phyloP scores from a whole-genome alignment of 2,329 filamentous ascomycete species.

The Diaporthe eres region DNA sequence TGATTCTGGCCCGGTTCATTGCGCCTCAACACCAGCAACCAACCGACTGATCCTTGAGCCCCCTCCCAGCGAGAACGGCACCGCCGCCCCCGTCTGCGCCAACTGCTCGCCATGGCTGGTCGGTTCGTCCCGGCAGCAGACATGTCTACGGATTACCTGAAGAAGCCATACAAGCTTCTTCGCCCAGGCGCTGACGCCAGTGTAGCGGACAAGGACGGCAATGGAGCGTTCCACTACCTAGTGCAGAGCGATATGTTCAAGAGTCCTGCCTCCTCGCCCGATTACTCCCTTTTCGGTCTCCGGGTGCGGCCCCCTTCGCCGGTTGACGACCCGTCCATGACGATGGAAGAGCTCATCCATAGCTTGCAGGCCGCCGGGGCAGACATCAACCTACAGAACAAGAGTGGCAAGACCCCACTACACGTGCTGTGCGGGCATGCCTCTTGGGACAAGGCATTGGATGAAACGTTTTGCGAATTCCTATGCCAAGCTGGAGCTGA shows the following conservation, averaged over 20 bases:
- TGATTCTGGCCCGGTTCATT: not conserved
- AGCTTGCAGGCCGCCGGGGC: slow-evolving; percentile 27
- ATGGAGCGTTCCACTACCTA: slow-evolving; percentile 26
- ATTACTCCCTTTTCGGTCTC: not conserved
- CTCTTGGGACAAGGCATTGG: not conserved
- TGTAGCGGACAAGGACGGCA: slow-evolving; percentile 5
- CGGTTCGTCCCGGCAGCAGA: not conserved
- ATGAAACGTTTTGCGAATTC: not conserved
- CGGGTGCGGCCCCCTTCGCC: not conserved
- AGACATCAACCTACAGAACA: slow-evolving; percentile 21
- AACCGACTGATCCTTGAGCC: not conserved
- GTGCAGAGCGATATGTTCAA: slow-evolving; percentile 14
- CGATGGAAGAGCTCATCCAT: slow-evolving; percentile 10
- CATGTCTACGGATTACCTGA: not conserved
- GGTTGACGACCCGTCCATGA: slow-evolving; percentile 14
- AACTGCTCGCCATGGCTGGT: slow-evolving; percentile 2
- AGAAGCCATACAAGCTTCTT: slow-evolving; percentile 23
- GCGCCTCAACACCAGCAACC: slow-evolving; percentile 15
- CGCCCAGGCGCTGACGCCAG: slow-evolving; percentile 1
- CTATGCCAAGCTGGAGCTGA: slow-evolving; percentile 26
- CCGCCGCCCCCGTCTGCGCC: not conserved
- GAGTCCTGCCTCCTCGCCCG: not conserved
- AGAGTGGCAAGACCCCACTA: slow-evolving; percentile 1
- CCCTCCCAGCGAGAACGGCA: not conserved
- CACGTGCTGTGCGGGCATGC: not conserved